Evolutionary conservation across 208 protist species (phyloP), one percentile per base, ranked within the genome.

Genomic region (Entamoeba invadens): DNA sequence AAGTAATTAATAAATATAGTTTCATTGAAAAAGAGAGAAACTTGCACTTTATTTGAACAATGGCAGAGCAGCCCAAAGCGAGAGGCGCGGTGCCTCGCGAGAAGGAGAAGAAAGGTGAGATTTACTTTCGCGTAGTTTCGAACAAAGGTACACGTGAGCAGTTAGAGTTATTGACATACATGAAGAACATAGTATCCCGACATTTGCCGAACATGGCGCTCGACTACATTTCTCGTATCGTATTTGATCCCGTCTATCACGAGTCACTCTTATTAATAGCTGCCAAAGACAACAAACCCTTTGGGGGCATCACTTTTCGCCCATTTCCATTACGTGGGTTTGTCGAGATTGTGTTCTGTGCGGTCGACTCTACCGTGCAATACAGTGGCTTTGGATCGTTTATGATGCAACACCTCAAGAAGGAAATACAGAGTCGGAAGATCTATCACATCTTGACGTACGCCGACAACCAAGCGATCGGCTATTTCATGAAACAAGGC

Each of bases 401-500:
- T 42, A 4, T 94, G 0, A 94, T 94, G 93, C 45, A 91, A 42
- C 93, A 92, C 46, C 21, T 94, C 38, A 94, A 94, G 35, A 35
- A 92, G n/a, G 31, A 45, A 42, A 35, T 44, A 38, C 45, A 45
- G n/a, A 51, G 16, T 42, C 14, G 25, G 45, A 16, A 31, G 21
- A 77, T 94, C 44, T 38, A 72, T 42, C 77, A 91, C 47, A 94
- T 94, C 0, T 31, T 94, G 35, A 94, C 94, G 10, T 94, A 94
- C 45, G 94, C 94, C 21, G 94, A 94, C 35, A 93, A 94, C 45
- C 31, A 25, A 16, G 94, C 94, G 2, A 47, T 94, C 14, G 94
- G 46, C 46, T 94, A 93, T 45, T 94, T 94, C 44, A 45, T 45
- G 45, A 94, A 94, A 68, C 94, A 94, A 91, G 93, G 93, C 4